Base-by-base conservation (phyloP, 1,284 basidiomycete species). In the Phaffia rhodozyma region DNA sequence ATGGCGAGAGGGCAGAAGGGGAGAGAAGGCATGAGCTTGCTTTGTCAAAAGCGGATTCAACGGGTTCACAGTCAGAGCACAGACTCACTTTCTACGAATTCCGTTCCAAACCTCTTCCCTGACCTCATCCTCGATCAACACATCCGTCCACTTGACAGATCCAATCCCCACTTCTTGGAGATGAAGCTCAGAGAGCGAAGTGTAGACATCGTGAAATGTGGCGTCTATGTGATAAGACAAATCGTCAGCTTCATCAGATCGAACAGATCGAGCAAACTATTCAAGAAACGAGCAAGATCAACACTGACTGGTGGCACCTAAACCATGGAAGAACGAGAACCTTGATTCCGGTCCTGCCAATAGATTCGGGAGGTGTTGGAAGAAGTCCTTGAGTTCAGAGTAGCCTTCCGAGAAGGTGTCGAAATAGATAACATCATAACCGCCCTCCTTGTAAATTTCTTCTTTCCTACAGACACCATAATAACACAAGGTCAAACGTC, bases 281-380 rank as follows among this genome's bases (percentile, higher is more conserved):
- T 18, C 66, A 48, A 49, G 11, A 21, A 56, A 18, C 51, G 55
- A 50, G 48, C 25, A 30, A 34, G 51, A 18, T 21, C 34, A 51
- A 23, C 66, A 78, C 78, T 67, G 72, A 90, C 92, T 93, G 11
- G 92, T 97, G 27, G 91, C 94, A 21, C 90, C 96, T 0, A 98
- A 81, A 5, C 94, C 94, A 73, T 98, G 91, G 82, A 97, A 98
- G 78, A 97, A 98, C 65, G 91, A 87, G 74, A 94, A 91, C n/a
- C 84, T 79, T 23, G 89, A 85, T 3, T 85, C 79, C 9, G 86
- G 82, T 0, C 86, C 85, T 29, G 82, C 80, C n/a, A 97, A 78
- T 1, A 97, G 78, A 71, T 88, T 82, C 0, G 91, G 91, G 0
- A 97, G 75, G 58, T 82, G 78, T 66, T 86, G 84, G 74, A 98